These are phyloP conservation scores for Curvularia spicifera DNA, from an alignment of 2,329 filamentous ascomycete genomes.

Conservation along the genomic window DNA sequence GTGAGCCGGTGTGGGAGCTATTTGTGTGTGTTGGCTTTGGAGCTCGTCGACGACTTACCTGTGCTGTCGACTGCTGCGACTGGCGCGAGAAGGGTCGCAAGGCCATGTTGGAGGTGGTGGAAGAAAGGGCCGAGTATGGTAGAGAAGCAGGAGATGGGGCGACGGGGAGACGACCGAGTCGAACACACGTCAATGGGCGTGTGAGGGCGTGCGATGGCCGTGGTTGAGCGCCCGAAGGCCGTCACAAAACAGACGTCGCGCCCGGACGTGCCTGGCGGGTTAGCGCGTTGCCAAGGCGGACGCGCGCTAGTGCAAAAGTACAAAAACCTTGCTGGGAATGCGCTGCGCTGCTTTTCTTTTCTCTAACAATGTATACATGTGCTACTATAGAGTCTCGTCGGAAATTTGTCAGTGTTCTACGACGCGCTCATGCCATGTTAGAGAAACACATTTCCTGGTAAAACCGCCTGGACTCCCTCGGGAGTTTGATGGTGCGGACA, in stretches of 20 bases:
- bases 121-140: neutral
- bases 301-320: constrained; percentile 25
- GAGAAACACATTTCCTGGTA: constrained; percentile 68
- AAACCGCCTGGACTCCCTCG: constrained; percentile 57
- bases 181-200: constrained; percentile 4
- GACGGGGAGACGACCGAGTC: neutral
- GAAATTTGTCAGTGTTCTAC: constrained; percentile 88
- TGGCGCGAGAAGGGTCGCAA: constrained; percentile 36
- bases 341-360: constrained; percentile 54
- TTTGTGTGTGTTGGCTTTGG: neutral
- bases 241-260: constrained; percentile 38
- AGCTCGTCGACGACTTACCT: constrained; percentile 30
- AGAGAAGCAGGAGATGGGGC: neutral
- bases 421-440: constrained; percentile 99
- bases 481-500: constrained; percentile 52
- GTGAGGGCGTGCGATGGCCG: constrained; percentile 9
- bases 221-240: constrained; percentile 15
- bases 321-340: constrained; percentile 26
- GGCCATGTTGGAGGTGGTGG: constrained; percentile 27
- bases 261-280: constrained; percentile 12
- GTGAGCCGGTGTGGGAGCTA: constrained; percentile 3
- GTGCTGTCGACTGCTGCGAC: constrained; percentile 32
- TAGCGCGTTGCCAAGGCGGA: constrained; percentile 24
- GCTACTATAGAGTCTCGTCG: constrained; percentile 99
- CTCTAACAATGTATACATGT: constrained; percentile 75